Conservation (phyloP, 768 basidiomycete species). For the Suillus plorans region DNA sequence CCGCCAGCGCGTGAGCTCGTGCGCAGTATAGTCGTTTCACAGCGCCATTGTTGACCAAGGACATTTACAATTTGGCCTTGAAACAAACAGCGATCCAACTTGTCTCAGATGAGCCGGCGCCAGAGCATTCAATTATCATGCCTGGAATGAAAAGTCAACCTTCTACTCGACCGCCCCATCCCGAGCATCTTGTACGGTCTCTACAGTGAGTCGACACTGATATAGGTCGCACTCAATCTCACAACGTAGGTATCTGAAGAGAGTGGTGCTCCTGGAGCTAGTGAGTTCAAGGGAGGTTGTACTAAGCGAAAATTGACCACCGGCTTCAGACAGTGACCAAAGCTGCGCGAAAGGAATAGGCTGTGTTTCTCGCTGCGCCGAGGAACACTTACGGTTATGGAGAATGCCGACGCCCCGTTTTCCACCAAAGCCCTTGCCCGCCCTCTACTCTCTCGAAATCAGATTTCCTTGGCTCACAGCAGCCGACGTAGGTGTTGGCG, state of each 20-base stretch:
- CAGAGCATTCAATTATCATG: too few relatives aligned
- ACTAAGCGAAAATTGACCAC: constrained; percentile 28
- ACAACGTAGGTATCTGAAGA: constrained; percentile 52
- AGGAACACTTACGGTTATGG: constrained; percentile 44
- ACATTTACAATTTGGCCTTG: constrained; percentile 5
- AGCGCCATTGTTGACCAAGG: too few relatives aligned
- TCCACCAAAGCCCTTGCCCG: constrained; percentile 1
- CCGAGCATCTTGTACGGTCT: constrained; percentile 55
- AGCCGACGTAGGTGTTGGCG: constrained; percentile 31
- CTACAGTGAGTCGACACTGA: constrained; percentile 38
- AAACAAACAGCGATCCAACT: constrained; percentile 11
- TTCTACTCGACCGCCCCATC: constrained; percentile 35
- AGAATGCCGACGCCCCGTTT: constrained; percentile 9
- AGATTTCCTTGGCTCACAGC: constrained; percentile 15
- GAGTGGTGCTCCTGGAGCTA: constrained; percentile 48
- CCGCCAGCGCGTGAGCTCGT: constrained; percentile 16
- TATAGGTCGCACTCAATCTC: neutral
- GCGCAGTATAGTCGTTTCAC: constrained; percentile 20
- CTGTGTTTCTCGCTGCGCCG: constrained; percentile 11
- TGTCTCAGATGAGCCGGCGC: too few relatives aligned
- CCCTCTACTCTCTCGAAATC: constrained; percentile 25
- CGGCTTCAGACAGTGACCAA: constrained; percentile 20
- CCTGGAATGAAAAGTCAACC: neutral
- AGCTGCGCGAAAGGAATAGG: constrained; percentile 19
- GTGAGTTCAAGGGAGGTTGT: constrained; percentile 41